Evolutionary conservation across 805 yeast species (phyloP).

Genomic region (Priceomyces castillae): DNA sequence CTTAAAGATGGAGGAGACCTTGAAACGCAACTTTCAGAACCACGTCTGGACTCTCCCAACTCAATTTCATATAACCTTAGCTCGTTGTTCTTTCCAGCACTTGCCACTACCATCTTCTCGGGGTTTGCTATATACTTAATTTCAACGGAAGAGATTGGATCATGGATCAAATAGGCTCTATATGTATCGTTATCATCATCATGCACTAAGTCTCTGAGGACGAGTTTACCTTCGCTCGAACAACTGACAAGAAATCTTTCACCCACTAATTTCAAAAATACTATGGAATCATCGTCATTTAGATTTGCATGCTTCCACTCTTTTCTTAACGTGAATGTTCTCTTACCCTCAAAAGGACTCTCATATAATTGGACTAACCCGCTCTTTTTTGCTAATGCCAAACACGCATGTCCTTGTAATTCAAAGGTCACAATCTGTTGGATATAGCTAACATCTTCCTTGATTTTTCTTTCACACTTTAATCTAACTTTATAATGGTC

Average conservation of each 20-base stretch:
- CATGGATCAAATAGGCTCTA: slow-evolving; percentile 22
- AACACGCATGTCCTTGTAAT: slow-evolving; percentile 18
- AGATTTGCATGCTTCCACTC: slow-evolving; percentile 32
- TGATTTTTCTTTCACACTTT: slow-evolving; percentile 16
- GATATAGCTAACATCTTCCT: slow-evolving; percentile 16
- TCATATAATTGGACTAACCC: slow-evolving; percentile 32
- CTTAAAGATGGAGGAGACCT: slow-evolving; percentile 1
- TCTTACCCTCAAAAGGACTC: slow-evolving; percentile 6
- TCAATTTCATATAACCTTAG: slow-evolving; percentile 25
- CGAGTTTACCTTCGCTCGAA: slow-evolving; percentile 30
- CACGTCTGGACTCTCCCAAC: slow-evolving; percentile 1
- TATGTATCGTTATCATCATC: slow-evolving; percentile 33
- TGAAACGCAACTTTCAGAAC: not conserved
- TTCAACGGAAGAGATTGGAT: slow-evolving; percentile 23
- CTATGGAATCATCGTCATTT: slow-evolving; percentile 22
- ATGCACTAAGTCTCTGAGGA: slow-evolving; percentile 34
- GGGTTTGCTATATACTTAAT: slow-evolving; percentile 10
- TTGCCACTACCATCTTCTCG: slow-evolving; percentile 16
- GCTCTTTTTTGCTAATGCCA: slow-evolving; percentile 23
- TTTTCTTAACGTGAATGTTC: slow-evolving; percentile 22
- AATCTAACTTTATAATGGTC: slow-evolving; percentile 9
- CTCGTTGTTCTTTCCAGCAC: slow-evolving; percentile 28
- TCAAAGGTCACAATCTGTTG: slow-evolving; percentile 20
- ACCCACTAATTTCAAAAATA: slow-evolving; percentile 23
- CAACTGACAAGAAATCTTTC: slow-evolving; percentile 32